Conservation (phyloP, 164 flowering plant species). For the Protea cynaroides region DNA sequence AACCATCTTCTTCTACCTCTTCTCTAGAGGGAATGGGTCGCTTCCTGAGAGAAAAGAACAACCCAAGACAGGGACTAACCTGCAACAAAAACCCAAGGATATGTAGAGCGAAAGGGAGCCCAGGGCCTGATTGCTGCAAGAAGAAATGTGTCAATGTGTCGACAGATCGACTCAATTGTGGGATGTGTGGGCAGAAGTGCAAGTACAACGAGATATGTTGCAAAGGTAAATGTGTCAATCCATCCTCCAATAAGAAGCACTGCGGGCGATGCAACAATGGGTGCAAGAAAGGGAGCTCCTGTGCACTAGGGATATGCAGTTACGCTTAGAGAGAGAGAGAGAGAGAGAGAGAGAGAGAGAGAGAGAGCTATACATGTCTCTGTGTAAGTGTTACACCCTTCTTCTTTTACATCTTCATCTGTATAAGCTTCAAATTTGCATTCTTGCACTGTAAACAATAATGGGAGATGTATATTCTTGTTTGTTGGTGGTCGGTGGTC, state of each 20-base stretch:
- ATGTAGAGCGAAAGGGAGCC: constrained; percentile 18
- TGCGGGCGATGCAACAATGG: constrained; percentile 27
- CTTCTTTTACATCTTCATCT: too few relatives aligned
- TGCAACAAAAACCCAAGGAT: constrained; percentile 17
- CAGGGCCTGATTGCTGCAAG: constrained; percentile 29
- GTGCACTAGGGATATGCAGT: constrained; percentile 30
- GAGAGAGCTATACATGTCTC: too few relatives aligned
- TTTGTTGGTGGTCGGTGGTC: too few relatives aligned
- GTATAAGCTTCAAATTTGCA: too few relatives aligned
- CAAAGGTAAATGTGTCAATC: constrained; percentile 25
- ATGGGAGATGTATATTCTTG: too few relatives aligned
- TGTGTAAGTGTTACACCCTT: too few relatives aligned
- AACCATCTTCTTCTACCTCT: constrained; percentile 12
- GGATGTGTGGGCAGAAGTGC: constrained; percentile 33
- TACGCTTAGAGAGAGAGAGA: constrained; percentile 18
- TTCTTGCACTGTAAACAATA: too few relatives aligned
- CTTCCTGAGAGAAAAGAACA: constrained; percentile 4
- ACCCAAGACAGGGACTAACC: not conserved
- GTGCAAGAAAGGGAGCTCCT: constrained; percentile 24
- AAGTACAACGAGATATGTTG: constrained; percentile 24
- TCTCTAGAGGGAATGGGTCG: constrained; percentile 6
- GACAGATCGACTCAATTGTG: constrained; percentile 24
- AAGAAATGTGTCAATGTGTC: constrained; percentile 23
- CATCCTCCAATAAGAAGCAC: constrained; percentile 14
- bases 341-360: too few relatives aligned